Percentiles rank a stretch among this genome's conserved stretches.
These are phyloP conservation scores for Erysimum cheiri DNA, from an alignment of 441 rosid genomes.

Conservation along the genomic window DNA sequence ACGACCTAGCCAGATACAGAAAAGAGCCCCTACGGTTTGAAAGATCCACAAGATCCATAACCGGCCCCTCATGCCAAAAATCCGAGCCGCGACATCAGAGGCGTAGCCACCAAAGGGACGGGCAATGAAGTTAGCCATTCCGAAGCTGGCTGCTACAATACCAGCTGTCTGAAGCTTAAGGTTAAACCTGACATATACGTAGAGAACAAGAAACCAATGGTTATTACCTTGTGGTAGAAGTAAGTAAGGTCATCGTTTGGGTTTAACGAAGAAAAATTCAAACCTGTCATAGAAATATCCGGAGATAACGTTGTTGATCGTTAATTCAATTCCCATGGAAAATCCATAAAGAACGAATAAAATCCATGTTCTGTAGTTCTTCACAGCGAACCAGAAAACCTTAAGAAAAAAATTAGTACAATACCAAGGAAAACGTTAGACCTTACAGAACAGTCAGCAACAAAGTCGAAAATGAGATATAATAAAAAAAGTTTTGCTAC, in stretches of 20 bases:
- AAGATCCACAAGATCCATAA: conserved; percentile 57
- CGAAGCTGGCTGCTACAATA: conserved; percentile 58
- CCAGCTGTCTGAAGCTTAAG: conserved; percentile 60
- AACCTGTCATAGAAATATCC: conserved; percentile 74
- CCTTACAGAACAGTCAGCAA: too few relatives aligned
- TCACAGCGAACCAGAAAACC: conserved; percentile 64
- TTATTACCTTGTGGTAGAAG: conserved; percentile 25
- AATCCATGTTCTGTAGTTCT: conserved; percentile 69
- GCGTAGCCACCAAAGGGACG: conserved; percentile 60
- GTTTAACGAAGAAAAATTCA: background rate
- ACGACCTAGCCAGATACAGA: conserved; percentile 56
- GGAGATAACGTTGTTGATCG: conserved; percentile 66
- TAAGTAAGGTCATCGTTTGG: background rate
- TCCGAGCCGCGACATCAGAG: conserved; percentile 48
- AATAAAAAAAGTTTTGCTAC: too few relatives aligned
- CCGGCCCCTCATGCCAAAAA: conserved; percentile 58
- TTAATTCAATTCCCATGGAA: conserved; percentile 68
- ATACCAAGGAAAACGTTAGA: too few relatives aligned
- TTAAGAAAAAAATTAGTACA: too few relatives aligned
- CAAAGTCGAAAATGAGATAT: too few relatives aligned
- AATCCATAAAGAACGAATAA: conserved; percentile 59
- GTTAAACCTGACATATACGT: conserved; percentile 41
- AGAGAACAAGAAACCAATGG: conserved; percentile 13
- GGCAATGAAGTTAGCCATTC: conserved; percentile 55
- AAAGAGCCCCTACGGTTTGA: conserved; percentile 54